phyloP scores from a whole-genome alignment of 2,329 filamentous ascomycete species.

The Karstenula rhodostoma region DNA sequence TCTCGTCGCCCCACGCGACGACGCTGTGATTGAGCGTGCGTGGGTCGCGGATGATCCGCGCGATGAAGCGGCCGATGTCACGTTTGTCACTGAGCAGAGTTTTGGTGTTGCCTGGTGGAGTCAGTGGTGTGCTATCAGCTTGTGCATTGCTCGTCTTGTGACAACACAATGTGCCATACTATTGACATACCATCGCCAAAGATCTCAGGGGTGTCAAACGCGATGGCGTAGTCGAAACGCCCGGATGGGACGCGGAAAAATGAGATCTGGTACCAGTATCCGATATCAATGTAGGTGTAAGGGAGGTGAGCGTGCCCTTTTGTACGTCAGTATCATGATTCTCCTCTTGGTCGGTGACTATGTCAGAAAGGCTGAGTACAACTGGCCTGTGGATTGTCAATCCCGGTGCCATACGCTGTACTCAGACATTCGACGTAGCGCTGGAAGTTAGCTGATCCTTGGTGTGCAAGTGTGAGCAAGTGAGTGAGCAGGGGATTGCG shows the following conservation, averaged over 20 bases:
- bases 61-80: conserved; percentile 64
- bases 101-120: conserved; percentile 45
- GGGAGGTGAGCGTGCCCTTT: conserved; percentile 49
- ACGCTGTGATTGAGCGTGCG: conserved; percentile 64
- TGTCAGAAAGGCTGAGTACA: no score
- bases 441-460: no score
- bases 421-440: no score
- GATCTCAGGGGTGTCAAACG: conserved; percentile 41
- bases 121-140: not conserved
- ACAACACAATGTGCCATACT: not conserved
- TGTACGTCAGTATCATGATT: not conserved
- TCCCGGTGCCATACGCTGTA: no score
- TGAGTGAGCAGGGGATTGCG: no score
- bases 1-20: conserved; percentile 58
- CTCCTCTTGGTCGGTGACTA: not conserved
- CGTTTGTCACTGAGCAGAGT: conserved; percentile 58
- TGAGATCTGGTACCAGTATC: conserved; percentile 65
- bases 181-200: conserved; percentile 49
- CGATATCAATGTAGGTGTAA: conserved; percentile 66
- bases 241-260: conserved; percentile 58
- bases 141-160: not conserved
- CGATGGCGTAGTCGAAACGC: conserved; percentile 54
- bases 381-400: no score
- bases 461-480: no score
- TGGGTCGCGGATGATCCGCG: conserved; percentile 60